Conservation (phyloP, 192 early-diverging fungal species). For the Linnemannia hyalina region DNA sequence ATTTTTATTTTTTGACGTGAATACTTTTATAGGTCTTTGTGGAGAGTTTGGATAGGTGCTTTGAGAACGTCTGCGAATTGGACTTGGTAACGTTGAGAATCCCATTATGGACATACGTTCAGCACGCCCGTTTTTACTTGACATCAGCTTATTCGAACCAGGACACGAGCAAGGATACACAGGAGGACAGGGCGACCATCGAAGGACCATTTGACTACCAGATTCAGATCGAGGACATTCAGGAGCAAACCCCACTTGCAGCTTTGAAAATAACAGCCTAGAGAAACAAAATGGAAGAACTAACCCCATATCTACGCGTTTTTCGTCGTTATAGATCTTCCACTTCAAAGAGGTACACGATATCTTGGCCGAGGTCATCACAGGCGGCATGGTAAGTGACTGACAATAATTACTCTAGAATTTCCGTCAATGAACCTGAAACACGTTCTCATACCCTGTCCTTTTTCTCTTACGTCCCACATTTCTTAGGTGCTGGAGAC, state of each 20-base stretch:
- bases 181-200: too few species aligned
- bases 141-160: neutral
- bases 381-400: conserved; percentile 87
- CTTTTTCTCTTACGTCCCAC: neutral
- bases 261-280: too few species aligned
- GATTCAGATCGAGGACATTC: too few species aligned
- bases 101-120: neutral
- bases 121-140: neutral
- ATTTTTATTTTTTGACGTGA: neutral
- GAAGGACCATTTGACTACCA: too few species aligned
- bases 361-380: conserved; percentile 88
- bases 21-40: conserved; percentile 84
- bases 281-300: neutral
- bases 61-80: conserved; percentile 97
- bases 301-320: neutral
- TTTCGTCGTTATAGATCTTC: conserved; percentile 74
- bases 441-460: neutral
- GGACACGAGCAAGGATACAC: neutral
- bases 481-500: conserved; percentile 74
- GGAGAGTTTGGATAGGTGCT: conserved; percentile 91
- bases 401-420: too few species aligned
- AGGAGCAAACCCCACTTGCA: too few species aligned
- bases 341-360: conserved; percentile 91
- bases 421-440: too few species aligned
- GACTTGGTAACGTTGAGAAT: conserved; percentile 76